phyloP scores from a whole-genome alignment of 495 filamentous ascomycete species.

The Talaromyces ruber region DNA sequence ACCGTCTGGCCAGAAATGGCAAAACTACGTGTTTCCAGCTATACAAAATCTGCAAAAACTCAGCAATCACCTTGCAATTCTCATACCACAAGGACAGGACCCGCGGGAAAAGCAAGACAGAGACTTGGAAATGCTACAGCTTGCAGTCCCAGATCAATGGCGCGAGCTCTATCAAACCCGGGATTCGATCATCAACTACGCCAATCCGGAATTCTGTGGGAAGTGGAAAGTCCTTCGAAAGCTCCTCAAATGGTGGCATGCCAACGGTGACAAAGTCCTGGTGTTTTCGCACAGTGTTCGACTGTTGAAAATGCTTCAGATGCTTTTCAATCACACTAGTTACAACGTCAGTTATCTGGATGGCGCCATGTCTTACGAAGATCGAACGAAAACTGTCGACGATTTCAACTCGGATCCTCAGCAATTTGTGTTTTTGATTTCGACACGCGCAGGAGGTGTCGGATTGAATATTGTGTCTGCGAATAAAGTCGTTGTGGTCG shows the following conservation, averaged over 20 bases:
- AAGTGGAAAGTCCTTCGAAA: slow-evolving; percentile 94
- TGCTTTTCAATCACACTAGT: slow-evolving; percentile 79
- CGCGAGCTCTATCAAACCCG: slow-evolving; percentile 62
- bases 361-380: slow-evolving; percentile 78
- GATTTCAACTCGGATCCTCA: slow-evolving; percentile 85
- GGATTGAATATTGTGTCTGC: slow-evolving; percentile 95
- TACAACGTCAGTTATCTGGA: slow-evolving; percentile 92
- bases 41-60: slow-evolving; percentile 78
- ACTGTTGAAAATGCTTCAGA: slow-evolving; percentile 75
- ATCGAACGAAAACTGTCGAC: slow-evolving; percentile 68
- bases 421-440: slow-evolving; percentile 94
- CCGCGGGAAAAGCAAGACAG: slow-evolving; percentile 68
- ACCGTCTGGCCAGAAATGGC: slow-evolving; percentile 58
- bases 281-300: slow-evolving; percentile 89
- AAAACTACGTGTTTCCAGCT: slow-evolving; percentile 73
- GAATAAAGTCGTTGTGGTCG: slow-evolving; percentile 96
- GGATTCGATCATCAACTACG: slow-evolving; percentile 72
- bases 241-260: slow-evolving; percentile 81
- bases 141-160: slow-evolving; percentile 71
- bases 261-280: slow-evolving; percentile 85
- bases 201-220: slow-evolving; percentile 89
- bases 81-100: slow-evolving; percentile 67
- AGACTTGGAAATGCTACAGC: slow-evolving; percentile 69
- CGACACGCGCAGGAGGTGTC: slow-evolving; percentile 81
- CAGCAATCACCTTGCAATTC: slow-evolving; percentile 82